Conservation (phyloP, 1,284 basidiomycete genomes). For the Papiliotrema fonsecae region DNA sequence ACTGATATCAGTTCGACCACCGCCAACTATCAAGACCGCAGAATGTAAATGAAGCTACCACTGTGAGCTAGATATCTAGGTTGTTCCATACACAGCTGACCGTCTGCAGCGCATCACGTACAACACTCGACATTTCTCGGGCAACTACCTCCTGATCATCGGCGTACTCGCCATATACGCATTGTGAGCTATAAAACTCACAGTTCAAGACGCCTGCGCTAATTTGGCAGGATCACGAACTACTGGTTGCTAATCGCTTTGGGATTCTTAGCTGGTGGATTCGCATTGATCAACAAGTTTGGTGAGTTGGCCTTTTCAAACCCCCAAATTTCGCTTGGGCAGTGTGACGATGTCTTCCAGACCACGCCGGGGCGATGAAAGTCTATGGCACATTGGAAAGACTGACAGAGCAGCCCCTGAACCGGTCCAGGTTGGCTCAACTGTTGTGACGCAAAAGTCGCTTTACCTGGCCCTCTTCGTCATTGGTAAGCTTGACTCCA, state of each 20-base stretch:
- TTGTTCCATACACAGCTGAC: not conserved
- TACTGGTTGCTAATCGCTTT: conserved; percentile 74
- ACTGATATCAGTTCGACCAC: conserved; percentile 62
- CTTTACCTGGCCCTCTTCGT: conserved; percentile 60
- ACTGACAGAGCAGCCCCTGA: not conserved
- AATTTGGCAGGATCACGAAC: conserved; percentile 58
- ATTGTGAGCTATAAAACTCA: conserved; percentile 56
- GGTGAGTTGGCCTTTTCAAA: no score
- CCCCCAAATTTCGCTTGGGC: no score
- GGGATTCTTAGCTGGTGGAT: conserved; percentile 84
- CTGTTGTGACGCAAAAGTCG: conserved; percentile 49
- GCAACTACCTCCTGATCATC: conserved; percentile 84
- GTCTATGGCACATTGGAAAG: no score
- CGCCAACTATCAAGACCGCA: conserved; percentile 71
- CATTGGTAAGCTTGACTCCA: conserved; percentile 31
- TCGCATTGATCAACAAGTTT: conserved; percentile 81
- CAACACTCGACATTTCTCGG: conserved; percentile 89
- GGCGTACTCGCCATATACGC: conserved; percentile 80
- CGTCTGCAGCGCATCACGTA: conserved; percentile 74
- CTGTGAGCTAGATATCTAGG: conserved; percentile 27
- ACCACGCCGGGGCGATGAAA: no score
- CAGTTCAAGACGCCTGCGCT: not conserved
- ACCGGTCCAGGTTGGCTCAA: conserved; percentile 4
- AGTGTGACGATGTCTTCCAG: not conserved
- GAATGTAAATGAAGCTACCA: conserved; percentile 59